Evolutionary conservation across 345 rosid genomes (phyloP).

Genomic region (Eucalyptus cloeziana): DNA sequence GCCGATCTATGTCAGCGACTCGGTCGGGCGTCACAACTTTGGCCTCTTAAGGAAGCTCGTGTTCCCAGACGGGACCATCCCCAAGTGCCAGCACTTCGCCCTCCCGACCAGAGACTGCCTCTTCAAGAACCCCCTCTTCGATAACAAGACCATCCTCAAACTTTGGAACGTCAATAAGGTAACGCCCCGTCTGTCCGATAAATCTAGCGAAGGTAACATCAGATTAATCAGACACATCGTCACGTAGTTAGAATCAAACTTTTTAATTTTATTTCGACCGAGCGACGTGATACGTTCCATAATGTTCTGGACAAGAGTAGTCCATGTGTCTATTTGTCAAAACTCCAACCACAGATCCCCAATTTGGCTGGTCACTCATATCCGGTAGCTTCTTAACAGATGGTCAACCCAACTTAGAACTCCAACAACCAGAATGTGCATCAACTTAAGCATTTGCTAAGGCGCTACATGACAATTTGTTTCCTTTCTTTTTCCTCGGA

Average conservation of each 20-base stretch:
- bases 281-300: background rate
- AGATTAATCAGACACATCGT: background rate
- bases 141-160: slow-evolving; percentile 58
- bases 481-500: background rate
- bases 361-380: background rate
- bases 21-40: slow-evolving; percentile 55
- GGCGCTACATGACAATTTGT: background rate
- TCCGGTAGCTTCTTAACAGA: background rate
- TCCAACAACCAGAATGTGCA: background rate
- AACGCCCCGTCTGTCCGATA: background rate
- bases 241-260: background rate
- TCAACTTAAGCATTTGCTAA: background rate
- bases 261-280: background rate
- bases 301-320: background rate
- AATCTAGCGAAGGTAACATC: background rate
- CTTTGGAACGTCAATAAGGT: slow-evolving; percentile 87
- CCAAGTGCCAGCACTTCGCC: slow-evolving; percentile 63
- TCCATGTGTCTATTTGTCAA: background rate
- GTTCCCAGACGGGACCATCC: slow-evolving; percentile 65
- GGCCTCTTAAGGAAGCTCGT: slow-evolving; percentile 57
- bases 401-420: background rate
- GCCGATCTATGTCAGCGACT: slow-evolving; percentile 72
- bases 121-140: slow-evolving; percentile 70
- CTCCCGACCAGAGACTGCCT: slow-evolving; percentile 82
- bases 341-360: background rate